These are phyloP conservation scores for Fraxinus excelsior DNA, from an alignment of 257 asterid species.

Conservation along the genomic window DNA sequence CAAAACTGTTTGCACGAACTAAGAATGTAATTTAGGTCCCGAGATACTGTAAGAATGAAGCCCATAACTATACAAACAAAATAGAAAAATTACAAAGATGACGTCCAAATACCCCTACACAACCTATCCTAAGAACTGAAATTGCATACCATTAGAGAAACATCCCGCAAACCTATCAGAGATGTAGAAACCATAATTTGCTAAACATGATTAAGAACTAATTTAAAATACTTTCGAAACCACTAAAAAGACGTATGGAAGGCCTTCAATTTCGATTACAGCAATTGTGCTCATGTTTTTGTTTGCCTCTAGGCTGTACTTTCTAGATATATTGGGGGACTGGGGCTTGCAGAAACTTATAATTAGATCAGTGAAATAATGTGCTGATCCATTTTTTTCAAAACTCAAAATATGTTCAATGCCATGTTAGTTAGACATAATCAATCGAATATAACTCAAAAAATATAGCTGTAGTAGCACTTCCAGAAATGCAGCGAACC, in stretches of 20 bases:
- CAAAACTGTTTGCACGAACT: neutral
- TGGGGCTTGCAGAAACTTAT: neutral
- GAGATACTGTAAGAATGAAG: slow-evolving; percentile 11
- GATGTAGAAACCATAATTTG: neutral
- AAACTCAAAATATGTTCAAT: neutral
- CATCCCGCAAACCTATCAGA: neutral
- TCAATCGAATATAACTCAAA: neutral
- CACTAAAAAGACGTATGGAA: neutral
- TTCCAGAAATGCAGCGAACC: neutral
- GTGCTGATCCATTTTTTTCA: neutral
- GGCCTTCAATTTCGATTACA: neutral
- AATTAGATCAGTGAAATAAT: neutral
- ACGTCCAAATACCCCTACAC: neutral
- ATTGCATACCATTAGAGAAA: neutral
- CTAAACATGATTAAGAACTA: neutral
- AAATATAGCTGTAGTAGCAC: slow-evolving; percentile 13
- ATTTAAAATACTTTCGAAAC: neutral
- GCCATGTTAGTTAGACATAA: neutral
- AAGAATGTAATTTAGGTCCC: slow-evolving; percentile 14
- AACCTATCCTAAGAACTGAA: slow-evolving; percentile 5
- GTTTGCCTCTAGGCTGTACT: neutral
- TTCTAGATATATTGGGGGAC: neutral
- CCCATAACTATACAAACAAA: slow-evolving; percentile 18
- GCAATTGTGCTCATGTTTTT: neutral
- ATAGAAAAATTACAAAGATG: neutral